These are phyloP conservation scores for Arctostaphylos glauca DNA, from an alignment of 148 eudicot species.

Conservation along the genomic window DNA sequence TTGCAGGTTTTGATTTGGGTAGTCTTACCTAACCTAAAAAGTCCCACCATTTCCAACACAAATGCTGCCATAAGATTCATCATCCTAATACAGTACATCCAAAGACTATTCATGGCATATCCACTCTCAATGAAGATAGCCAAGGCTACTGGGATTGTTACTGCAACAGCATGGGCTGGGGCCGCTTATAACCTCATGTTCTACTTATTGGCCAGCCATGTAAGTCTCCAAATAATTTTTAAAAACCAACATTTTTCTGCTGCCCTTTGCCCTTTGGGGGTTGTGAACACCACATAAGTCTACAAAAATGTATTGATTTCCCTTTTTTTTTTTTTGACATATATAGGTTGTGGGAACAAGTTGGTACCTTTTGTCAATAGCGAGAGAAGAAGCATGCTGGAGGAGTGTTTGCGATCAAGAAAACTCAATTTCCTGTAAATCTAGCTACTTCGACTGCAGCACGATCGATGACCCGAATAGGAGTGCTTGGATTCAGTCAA, in stretches of 20 bases:
- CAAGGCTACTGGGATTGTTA: constrained; percentile 67
- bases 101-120: constrained; percentile 52
- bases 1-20: constrained; percentile 69
- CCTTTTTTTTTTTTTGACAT: background rate
- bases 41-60: constrained; percentile 64
- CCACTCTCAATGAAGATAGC: constrained; percentile 61
- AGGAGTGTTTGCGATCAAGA: constrained; percentile 34
- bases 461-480: constrained; percentile 34
- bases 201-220: constrained; percentile 68
- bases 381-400: constrained; percentile 82
- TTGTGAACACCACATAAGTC: background rate
- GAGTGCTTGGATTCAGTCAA: constrained; percentile 44
- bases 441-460: constrained; percentile 54
- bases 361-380: constrained; percentile 82
- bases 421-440: constrained; percentile 32
- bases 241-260: background rate
- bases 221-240: constrained; percentile 24
- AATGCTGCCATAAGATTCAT: constrained; percentile 57
- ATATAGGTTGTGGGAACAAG: constrained; percentile 69
- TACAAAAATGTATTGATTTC: background rate
- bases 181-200: constrained; percentile 79
- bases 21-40: constrained; percentile 54
- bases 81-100: constrained; percentile 60
- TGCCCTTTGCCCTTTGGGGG: background rate
- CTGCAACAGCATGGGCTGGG: constrained; percentile 81